Evolutionary conservation across 78 protist species (phyloP).

Genomic region (Dictyostelium intermedium): DNA sequence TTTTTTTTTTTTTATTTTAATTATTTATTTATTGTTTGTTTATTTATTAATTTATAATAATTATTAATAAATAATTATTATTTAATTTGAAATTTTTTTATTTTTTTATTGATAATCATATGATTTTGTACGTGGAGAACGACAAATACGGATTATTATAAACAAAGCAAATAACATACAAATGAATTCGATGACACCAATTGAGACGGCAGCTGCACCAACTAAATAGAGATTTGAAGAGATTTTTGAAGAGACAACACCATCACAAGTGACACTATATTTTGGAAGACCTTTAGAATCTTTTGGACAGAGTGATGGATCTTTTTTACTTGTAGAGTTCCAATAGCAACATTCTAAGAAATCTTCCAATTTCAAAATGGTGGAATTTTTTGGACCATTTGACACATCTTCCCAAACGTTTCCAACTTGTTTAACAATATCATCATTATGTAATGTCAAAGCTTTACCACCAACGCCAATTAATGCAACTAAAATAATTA

Average conservation of each 20-base stretch:
- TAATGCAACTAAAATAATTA: conserved; percentile 49
- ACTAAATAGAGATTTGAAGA: conserved; percentile 27
- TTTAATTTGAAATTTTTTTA: no score
- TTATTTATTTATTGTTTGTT: no score
- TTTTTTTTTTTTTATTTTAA: no score
- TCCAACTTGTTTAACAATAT: background rate
- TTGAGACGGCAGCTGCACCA: conserved; percentile 59
- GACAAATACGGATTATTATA: conserved; percentile 67
- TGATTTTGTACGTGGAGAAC: conserved; percentile 64
- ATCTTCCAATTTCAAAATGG: background rate
- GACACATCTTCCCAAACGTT: background rate
- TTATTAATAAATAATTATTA: no score
- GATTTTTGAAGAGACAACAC: background rate
- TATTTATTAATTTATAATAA: no score
- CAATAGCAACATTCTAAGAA: conserved; percentile 37
- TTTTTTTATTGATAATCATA: conserved; percentile 20
- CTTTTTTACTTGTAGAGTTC: background rate
- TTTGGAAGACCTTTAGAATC: background rate
- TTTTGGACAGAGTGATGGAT: background rate
- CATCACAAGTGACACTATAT: background rate
- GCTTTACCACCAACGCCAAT: conserved; percentile 78
- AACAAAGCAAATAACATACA: conserved; percentile 57
- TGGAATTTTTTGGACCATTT: background rate
- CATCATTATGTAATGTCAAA: conserved; percentile 30
- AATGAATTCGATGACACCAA: conserved; percentile 67